These are phyloP conservation scores for Elasticomyces elasticus DNA, from an alignment of 495 filamentous ascomycete genomes.

Conservation along the genomic window DNA sequence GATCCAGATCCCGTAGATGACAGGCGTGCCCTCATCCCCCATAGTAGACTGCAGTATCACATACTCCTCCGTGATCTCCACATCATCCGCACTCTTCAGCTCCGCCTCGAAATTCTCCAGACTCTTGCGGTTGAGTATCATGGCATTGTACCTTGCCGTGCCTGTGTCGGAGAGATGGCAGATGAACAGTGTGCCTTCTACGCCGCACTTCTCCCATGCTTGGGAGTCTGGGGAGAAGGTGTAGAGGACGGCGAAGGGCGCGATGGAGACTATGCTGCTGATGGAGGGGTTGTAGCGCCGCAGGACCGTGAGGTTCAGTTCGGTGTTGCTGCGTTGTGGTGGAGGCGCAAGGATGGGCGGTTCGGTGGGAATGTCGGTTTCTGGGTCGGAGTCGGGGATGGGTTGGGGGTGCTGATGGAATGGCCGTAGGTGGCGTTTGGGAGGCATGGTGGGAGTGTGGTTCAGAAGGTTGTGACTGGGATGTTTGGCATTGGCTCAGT, in stretches of 20 bases:
- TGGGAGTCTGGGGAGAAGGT: slow-evolving; percentile 49
- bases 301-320: slow-evolving; percentile 73
- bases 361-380: slow-evolving; percentile 39
- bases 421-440: slow-evolving; percentile 7
- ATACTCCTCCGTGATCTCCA: slow-evolving; percentile 52
- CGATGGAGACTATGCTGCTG: slow-evolving; percentile 57
- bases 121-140: slow-evolving; percentile 52
- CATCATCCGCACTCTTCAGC: slow-evolving; percentile 42
- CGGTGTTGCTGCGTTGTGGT: slow-evolving; percentile 56
- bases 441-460: neutral
- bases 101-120: slow-evolving; percentile 49
- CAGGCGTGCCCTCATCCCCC: slow-evolving; percentile 21
- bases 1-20: slow-evolving; percentile 55
- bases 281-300: slow-evolving; percentile 63
- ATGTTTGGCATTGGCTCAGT: no score
- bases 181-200: slow-evolving; percentile 77
- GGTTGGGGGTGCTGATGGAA: slow-evolving; percentile 22
- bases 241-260: slow-evolving; percentile 72
- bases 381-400: slow-evolving; percentile 54
- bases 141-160: slow-evolving; percentile 41
- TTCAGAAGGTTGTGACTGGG: no score
- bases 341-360: slow-evolving; percentile 27
- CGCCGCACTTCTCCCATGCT: slow-evolving; percentile 65
- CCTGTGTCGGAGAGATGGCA: slow-evolving; percentile 43
- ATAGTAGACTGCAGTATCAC: slow-evolving; percentile 45